Evolutionary conservation across 2,329 filamentous ascomycete species (phyloP).

Genomic region (Didymella exigua): DNA sequence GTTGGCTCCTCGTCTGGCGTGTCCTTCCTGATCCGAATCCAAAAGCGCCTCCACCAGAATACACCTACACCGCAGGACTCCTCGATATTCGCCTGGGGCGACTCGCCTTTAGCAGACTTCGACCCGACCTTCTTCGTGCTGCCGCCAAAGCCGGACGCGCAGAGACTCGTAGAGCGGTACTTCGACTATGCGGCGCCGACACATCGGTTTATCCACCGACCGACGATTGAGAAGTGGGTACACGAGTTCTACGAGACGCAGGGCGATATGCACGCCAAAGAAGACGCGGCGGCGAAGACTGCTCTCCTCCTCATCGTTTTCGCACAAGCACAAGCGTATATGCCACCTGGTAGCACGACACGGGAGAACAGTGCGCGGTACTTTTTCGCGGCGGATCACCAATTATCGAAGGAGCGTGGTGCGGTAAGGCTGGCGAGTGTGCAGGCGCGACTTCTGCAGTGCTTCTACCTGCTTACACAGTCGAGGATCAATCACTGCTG

Average conservation of each 20-base stretch:
- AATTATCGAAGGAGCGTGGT: slow-evolving; percentile 59
- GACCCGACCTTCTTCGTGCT: slow-evolving; percentile 54
- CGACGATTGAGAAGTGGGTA: slow-evolving; percentile 56
- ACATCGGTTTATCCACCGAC: slow-evolving; percentile 63
- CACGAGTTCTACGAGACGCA: slow-evolving; percentile 55
- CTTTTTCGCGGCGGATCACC: slow-evolving; percentile 51
- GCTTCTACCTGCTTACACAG: slow-evolving; percentile 63
- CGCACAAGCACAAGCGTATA: slow-evolving; percentile 57
- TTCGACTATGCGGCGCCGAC: slow-evolving; percentile 67
- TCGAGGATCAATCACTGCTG: slow-evolving; percentile 66
- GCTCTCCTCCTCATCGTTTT: slow-evolving; percentile 61
- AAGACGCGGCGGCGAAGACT: slow-evolving; percentile 51
- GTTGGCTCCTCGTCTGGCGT: slow-evolving; percentile 56
- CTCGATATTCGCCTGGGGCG: slow-evolving; percentile 59
- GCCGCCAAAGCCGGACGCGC: slow-evolving; percentile 50
- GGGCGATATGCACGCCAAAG: slow-evolving; percentile 48
- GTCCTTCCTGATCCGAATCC: slow-evolving; percentile 58
- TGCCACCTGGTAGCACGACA: slow-evolving; percentile 36
- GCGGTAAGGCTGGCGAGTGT: slow-evolving; percentile 61
- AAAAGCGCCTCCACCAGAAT: slow-evolving; percentile 55
- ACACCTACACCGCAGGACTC: slow-evolving; percentile 43
- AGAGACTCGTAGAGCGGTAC: slow-evolving; percentile 58
- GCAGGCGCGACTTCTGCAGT: slow-evolving; percentile 63
- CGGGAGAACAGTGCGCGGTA: slow-evolving; percentile 48
- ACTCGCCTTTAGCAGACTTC: slow-evolving; percentile 55